phyloP scores from a whole-genome alignment of 257 asterid genomes.

The Solanum virginianum region DNA sequence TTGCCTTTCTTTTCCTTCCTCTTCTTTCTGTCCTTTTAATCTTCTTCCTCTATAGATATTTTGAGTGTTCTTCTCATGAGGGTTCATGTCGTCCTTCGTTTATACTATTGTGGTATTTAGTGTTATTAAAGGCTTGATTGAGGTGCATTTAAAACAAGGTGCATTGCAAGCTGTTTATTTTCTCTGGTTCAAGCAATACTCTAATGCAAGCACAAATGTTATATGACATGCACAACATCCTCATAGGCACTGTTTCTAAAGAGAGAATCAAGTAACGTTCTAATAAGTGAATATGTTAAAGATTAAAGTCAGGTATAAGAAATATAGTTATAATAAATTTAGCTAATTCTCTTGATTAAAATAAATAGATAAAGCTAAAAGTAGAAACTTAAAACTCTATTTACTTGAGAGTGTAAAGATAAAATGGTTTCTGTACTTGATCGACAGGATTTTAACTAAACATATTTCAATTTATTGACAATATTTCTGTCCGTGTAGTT shows the following conservation, averaged over 20 bases:
- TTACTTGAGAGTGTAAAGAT: neutral
- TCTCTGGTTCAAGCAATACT: neutral
- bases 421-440: neutral
- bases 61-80: neutral
- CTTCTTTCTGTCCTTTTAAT: neutral
- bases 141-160: neutral
- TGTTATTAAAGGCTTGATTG: neutral
- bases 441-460: neutral
- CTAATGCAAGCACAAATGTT: neutral
- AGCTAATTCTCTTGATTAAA: neutral
- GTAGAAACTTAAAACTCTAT: neutral
- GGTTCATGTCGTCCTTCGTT: neutral
- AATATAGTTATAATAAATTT: neutral
- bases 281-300: neutral
- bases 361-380: neutral
- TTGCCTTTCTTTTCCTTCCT: neutral
- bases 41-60: neutral
- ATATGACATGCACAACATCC: neutral
- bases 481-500: neutral
- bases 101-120: neutral
- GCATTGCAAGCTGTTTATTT: neutral
- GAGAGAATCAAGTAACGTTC: neutral
- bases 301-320: neutral
- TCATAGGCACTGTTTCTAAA: neutral
- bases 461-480: neutral